phyloP scores from a whole-genome alignment of 1,139 yeast species.

The Kodamaea anthophila region DNA sequence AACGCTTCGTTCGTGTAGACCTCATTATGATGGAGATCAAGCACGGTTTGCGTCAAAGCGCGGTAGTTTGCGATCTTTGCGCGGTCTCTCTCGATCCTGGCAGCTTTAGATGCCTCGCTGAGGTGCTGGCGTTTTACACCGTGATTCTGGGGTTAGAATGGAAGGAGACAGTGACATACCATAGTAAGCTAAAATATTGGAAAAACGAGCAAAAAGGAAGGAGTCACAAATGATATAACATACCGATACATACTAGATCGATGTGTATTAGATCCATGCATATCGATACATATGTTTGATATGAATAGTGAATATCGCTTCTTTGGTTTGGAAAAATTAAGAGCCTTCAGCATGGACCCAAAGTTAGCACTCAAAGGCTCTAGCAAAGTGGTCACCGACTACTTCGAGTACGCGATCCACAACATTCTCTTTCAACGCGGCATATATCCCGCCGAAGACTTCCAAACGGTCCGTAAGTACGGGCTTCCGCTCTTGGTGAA shows the following conservation, averaged over 20 bases:
- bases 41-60: slow-evolving; percentile 36
- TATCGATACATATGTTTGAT: too few species aligned
- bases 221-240: too few species aligned
- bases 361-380: slow-evolving; percentile 72
- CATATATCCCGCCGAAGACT: slow-evolving; percentile 85
- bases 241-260: too few species aligned
- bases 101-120: slow-evolving; percentile 48
- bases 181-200: too few species aligned
- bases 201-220: too few species aligned
- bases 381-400: slow-evolving; percentile 72
- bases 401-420: slow-evolving; percentile 75
- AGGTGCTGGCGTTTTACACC: slow-evolving; percentile 59
- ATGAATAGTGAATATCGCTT: too few species aligned
- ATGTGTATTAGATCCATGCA: too few species aligned
- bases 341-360: slow-evolving; percentile 2
- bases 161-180: too few species aligned
- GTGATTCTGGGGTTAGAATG: slow-evolving; percentile 44
- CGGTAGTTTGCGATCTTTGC: slow-evolving; percentile 51
- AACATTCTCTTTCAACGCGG: slow-evolving; percentile 85
- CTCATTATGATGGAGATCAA: slow-evolving; percentile 27
- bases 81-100: slow-evolving; percentile 51
- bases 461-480: slow-evolving; percentile 71
- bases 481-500: slow-evolving; percentile 72
- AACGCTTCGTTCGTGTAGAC: slow-evolving; percentile 39
- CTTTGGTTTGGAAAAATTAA: not conserved